Evolutionary conservation across 176 grass and related monocot genomes (phyloP), one percentile per base, ranked within the genome.

Genomic region (Tillandsia fasciculata): DNA sequence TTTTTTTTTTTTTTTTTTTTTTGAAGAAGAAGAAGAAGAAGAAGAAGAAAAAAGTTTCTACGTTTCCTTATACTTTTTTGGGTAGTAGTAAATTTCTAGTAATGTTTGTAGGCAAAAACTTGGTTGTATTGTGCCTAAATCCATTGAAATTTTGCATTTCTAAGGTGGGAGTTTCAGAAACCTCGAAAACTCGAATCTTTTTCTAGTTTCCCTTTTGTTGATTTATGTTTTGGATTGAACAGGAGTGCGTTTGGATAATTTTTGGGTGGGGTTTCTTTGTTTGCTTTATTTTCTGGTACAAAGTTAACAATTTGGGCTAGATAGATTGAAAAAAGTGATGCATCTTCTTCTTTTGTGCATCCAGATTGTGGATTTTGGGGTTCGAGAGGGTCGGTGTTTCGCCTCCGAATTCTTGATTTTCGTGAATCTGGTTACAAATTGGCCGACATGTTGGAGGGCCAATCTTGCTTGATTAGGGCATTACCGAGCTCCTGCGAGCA

Each of bases 381-480:
- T 48, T 48, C 1, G 64, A 42, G 50, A 81, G 49, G 42, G 33
- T 54, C 48, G 13, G 65, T 48, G 6, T 64, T 17, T 26, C 20
- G 12, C 27, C 52, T 57, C 70, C 64, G 49, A 65, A 70, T 24
- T 52, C 56, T 57, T 77, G 68, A 33, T 50, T 2, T 29, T 67
- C 13, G 28, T 20, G 7, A 47, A 64, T 65, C 24, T 54, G 61
- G 57, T 12, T 50, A 64, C 11, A 49, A 76, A 76, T 65, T 68
- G 48, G 64, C 7, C 81, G 72, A 75, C 72, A 94, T 99, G 95
- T 85, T 99, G 77, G 90, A 90, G 65, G 90, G 72, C 50, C 82
- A 90, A 78, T 93, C 90, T 72, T 99, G 80, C 76, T 49, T 90
- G 63, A 94, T 90, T 78, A 83, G 87, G 76, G 84, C 84, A 3